These are phyloP conservation scores for Breviolum minutum DNA, from an alignment of 73 alveolate species.

Conservation along the genomic window DNA sequence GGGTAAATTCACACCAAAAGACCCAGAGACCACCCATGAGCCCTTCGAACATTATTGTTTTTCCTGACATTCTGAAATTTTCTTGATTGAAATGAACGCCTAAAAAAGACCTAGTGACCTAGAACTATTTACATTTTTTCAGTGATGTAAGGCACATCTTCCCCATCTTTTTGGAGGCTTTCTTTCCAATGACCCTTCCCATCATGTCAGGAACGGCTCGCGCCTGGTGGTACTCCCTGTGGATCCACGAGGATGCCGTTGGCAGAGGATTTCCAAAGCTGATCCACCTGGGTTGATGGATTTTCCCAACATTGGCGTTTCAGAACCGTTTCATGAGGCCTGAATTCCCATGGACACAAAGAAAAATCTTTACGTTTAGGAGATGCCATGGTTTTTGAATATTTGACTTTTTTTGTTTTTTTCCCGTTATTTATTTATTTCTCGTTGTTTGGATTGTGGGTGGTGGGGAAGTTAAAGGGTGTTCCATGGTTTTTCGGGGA, in stretches of 20 bases:
- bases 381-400: no score
- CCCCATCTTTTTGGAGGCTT: neutral
- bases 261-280: slow-evolving; percentile 57
- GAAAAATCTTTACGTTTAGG: neutral
- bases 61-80: no score
- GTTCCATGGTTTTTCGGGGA: neutral
- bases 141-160: neutral
- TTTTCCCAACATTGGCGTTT: slow-evolving; percentile 87
- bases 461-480: neutral
- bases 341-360: neutral
- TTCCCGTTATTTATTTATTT: no score
- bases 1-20: no score
- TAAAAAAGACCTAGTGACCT: no score
- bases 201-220: slow-evolving; percentile 24
- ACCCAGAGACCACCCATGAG: no score
- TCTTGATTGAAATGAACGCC: no score
- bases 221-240: slow-evolving; percentile 89
- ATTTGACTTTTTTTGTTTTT: no score
- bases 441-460: no score
- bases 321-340: slow-evolving; percentile 70
- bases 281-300: slow-evolving; percentile 78
- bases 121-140: no score
- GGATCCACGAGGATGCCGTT: slow-evolving; percentile 84
- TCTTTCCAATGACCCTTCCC: neutral
- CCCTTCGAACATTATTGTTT: no score